Percentiles rank a stretch among this genome's conserved stretches.
Evolutionary conservation across 2,329 filamentous ascomycete species (phyloP).

Genomic region (Ceratocystis albifundus): DNA sequence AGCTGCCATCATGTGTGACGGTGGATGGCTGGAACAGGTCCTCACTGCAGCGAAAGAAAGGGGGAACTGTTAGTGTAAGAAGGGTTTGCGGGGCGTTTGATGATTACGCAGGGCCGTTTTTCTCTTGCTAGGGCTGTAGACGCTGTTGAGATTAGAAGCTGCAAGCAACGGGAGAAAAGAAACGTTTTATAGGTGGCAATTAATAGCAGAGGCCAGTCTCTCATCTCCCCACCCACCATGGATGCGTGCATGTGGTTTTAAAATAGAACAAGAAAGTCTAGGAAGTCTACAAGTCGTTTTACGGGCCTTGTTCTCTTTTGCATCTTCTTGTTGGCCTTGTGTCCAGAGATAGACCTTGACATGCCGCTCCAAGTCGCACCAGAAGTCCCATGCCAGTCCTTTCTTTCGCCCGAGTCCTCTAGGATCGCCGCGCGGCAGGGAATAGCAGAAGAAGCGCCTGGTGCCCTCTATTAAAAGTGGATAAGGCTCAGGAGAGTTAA

Average conservation of each 20-base stretch:
- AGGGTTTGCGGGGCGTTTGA: too few relatives aligned
- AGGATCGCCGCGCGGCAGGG: neutral
- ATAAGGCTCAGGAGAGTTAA: neutral
- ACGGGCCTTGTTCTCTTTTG: too few relatives aligned
- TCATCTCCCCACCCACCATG: too few relatives aligned
- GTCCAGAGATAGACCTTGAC: neutral
- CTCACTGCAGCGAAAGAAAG: conserved; percentile 28
- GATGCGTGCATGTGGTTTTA: neutral
- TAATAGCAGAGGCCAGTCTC: too few relatives aligned
- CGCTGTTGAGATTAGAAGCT: too few relatives aligned
- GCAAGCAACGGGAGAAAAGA: too few relatives aligned
- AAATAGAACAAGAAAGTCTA: neutral
- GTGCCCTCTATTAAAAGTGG: neutral
- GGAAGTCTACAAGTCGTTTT: neutral
- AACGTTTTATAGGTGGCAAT: too few relatives aligned
- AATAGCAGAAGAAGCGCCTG: neutral
- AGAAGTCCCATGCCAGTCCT: neutral
- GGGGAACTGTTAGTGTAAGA: too few relatives aligned
- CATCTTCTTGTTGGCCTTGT: neutral
- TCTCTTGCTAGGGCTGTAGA: too few relatives aligned
- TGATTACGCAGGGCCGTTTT: too few relatives aligned
- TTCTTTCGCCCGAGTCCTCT: neutral
- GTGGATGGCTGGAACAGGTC: conserved; percentile 37
- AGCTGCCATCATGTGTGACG: conserved; percentile 31
- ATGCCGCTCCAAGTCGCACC: neutral